These are phyloP conservation scores for Eucalyptus camaldulensis DNA, from an alignment of 345 rosid species.

Conservation along the genomic window DNA sequence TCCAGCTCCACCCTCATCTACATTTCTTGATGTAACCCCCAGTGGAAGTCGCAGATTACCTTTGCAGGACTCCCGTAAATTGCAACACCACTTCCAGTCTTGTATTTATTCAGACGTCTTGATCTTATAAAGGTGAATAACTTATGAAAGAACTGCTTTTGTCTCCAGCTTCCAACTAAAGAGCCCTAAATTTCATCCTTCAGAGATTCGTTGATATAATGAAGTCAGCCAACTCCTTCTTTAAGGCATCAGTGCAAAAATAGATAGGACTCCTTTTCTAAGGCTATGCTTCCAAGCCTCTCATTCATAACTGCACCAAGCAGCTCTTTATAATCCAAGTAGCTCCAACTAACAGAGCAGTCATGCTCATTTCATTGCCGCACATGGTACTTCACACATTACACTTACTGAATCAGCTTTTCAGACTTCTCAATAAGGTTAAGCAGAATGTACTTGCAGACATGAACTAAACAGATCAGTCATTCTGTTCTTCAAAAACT, in stretches of 20 bases:
- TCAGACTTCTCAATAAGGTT: not conserved
- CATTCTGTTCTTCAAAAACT: not conserved
- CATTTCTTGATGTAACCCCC: not conserved
- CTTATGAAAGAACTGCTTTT: not conserved
- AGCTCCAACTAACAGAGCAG: not conserved
- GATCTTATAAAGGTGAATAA: not conserved
- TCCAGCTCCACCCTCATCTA: not conserved
- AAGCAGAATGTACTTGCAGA: not conserved
- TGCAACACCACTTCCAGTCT: not conserved
- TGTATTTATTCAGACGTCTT: not conserved
- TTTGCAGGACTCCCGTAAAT: not conserved
- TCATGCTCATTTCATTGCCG: not conserved
- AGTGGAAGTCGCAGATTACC: not conserved
- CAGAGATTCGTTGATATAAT: not conserved
- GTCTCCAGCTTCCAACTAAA: not conserved
- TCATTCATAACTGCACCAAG: not conserved
- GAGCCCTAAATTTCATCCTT: not conserved
- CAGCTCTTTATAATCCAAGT: not conserved
- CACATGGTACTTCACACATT: not conserved
- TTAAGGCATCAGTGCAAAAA: not conserved
- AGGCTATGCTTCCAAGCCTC: not conserved
- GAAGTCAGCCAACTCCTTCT: not conserved
- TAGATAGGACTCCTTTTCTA: not conserved
- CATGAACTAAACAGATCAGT: not conserved
- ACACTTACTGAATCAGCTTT: not conserved